These are phyloP conservation scores for Sporothrix humicola DNA, from an alignment of 2,329 filamentous ascomycete species.

Conservation along the genomic window DNA sequence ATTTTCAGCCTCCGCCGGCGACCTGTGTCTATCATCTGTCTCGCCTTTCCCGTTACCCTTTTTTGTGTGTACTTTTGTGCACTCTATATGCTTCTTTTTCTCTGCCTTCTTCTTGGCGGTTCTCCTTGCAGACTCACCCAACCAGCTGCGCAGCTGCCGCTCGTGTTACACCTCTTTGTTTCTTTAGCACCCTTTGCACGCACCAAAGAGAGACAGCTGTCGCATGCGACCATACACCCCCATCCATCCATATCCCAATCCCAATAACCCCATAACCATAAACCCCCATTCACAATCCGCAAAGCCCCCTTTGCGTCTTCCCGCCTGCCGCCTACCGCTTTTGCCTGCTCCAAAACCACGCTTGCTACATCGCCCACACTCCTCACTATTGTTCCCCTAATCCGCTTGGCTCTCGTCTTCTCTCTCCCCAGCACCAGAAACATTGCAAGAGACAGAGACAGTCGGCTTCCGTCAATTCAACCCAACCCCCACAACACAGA, in stretches of 20 bases:
- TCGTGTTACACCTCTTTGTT: slow-evolving; percentile 25
- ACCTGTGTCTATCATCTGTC: neutral
- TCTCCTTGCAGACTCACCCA: neutral
- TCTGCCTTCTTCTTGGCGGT: neutral
- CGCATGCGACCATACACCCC: slow-evolving; percentile 12
- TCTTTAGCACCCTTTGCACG: slow-evolving; percentile 1
- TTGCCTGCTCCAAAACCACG: slow-evolving; percentile 13
- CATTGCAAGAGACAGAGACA: neutral
- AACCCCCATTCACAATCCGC: neutral
- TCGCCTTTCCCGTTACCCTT: neutral
- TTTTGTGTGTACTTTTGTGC: no score
- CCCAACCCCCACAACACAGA: neutral
- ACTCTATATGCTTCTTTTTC: neutral
- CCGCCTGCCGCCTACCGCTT: slow-evolving; percentile 18
- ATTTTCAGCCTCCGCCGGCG: slow-evolving; percentile 9
- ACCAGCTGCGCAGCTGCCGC: neutral
- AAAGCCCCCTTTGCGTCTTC: slow-evolving; percentile 11
- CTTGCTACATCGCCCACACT: slow-evolving; percentile 12
- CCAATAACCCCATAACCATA: neutral
- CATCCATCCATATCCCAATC: neutral
- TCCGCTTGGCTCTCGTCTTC: neutral
- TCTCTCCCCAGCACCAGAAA: slow-evolving; percentile 6
- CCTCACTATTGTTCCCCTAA: neutral
- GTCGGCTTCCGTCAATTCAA: neutral
- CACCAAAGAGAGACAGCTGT: slow-evolving; percentile 26